Evolutionary conservation across 352 stramenopile genomes (phyloP).

Genomic region (Pilasporangium apinafurcum): DNA sequence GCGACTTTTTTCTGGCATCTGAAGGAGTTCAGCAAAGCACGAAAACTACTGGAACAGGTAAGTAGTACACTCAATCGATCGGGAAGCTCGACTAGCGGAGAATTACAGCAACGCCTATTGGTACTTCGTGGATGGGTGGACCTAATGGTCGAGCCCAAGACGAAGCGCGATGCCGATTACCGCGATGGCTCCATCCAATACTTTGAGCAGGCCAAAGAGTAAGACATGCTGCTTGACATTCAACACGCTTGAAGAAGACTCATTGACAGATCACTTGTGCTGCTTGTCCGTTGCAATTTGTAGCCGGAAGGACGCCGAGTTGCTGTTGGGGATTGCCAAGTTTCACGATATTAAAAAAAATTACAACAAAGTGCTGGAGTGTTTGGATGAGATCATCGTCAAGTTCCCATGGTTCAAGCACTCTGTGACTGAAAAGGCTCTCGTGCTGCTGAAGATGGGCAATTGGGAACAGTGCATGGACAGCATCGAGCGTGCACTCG

Average conservation of each 20-base stretch:
- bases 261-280: background rate
- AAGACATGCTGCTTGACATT: conserved; percentile 4
- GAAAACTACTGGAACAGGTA: conserved; percentile 67
- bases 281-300: background rate
- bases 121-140: conserved; percentile 75
- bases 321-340: conserved; percentile 66
- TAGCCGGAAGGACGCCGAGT: conserved; percentile 63
- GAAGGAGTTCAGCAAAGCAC: conserved; percentile 48
- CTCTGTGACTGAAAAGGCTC: conserved; percentile 72
- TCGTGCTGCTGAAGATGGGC: conserved; percentile 78
- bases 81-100: conserved; percentile 12
- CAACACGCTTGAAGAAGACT: too few relatives aligned
- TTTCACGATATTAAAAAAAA: conserved; percentile 72
- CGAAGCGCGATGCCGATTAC: conserved; percentile 55
- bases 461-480: conserved; percentile 84
- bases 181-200: conserved; percentile 54
- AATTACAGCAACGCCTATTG: conserved; percentile 34
- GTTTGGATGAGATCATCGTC: conserved; percentile 70
- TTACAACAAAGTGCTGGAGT: conserved; percentile 56
- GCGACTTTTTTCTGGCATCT: conserved; percentile 80
- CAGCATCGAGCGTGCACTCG: conserved; percentile 61
- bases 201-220: conserved; percentile 64
- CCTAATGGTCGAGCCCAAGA: conserved; percentile 60
- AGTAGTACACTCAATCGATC: conserved; percentile 12
- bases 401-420: conserved; percentile 81